Conservation (phyloP, 2,329 filamentous ascomycete genomes). For the Penicillium sp. region DNA sequence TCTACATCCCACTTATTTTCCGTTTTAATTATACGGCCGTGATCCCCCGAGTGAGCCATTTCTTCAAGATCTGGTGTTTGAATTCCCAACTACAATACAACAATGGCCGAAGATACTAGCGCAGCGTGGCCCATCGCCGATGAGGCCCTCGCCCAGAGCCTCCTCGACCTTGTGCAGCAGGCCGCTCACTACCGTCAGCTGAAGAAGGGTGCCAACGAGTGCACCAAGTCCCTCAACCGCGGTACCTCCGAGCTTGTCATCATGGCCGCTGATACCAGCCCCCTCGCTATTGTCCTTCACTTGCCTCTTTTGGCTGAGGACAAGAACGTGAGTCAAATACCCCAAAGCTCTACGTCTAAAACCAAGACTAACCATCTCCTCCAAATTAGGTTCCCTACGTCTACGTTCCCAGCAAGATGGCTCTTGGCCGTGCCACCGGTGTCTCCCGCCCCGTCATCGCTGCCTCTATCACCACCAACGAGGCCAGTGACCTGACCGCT, state of each 20-base stretch:
- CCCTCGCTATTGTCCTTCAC: slow-evolving; percentile 84
- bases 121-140: slow-evolving; percentile 70
- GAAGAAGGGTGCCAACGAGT: slow-evolving; percentile 86
- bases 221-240: slow-evolving; percentile 85
- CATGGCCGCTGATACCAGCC: slow-evolving; percentile 75
- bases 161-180: slow-evolving; percentile 79
- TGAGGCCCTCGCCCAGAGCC: slow-evolving; percentile 71
- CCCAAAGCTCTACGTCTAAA: background rate
- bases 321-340: slow-evolving; percentile 52
- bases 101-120: slow-evolving; percentile 34
- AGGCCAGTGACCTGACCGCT: slow-evolving; percentile 78
- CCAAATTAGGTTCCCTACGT: slow-evolving; percentile 56
- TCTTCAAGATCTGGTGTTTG: slow-evolving; percentile 24
- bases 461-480: slow-evolving; percentile 85
- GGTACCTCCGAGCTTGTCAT: slow-evolving; percentile 63
- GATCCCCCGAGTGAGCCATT: slow-evolving; percentile 42
- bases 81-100: slow-evolving; percentile 15
- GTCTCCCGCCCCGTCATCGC: slow-evolving; percentile 86
- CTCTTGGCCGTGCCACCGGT: slow-evolving; percentile 84
- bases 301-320: slow-evolving; percentile 81
- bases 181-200: slow-evolving; percentile 64
- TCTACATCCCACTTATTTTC: slow-evolving; percentile 1
- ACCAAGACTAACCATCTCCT: background rate
- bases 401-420: slow-evolving; percentile 74
- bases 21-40: slow-evolving; percentile 27